Conservation (phyloP, 495 filamentous ascomycete species). For the Chlorociboria aeruginascens region DNA sequence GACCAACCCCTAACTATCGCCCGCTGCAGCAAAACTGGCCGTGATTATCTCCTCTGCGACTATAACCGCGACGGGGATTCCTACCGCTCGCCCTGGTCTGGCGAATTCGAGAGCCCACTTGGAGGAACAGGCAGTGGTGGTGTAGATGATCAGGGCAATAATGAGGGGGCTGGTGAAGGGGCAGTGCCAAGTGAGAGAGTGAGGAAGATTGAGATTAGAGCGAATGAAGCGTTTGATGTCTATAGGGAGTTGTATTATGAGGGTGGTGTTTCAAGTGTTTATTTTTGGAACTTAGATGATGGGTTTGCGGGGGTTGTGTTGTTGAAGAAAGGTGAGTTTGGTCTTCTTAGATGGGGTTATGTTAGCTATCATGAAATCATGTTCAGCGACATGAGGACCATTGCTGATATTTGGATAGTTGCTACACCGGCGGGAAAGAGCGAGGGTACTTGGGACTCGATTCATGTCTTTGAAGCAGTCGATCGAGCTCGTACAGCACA, state of each 20-base stretch:
- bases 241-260: constrained; percentile 98
- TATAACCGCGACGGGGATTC: constrained; percentile 98
- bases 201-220: constrained; percentile 81
- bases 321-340: constrained; percentile 73
- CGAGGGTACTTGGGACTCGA: constrained; percentile 89
- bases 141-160: constrained; percentile 31
- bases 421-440: constrained; percentile 51
- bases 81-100: constrained; percentile 95
- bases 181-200: constrained; percentile 77
- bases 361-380: neutral
- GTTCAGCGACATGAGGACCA: neutral
- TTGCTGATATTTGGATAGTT: constrained; percentile 20
- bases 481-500: constrained; percentile 83
- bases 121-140: constrained; percentile 37
- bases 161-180: constrained; percentile 43
- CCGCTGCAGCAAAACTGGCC: constrained; percentile 74
- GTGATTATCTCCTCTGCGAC: constrained; percentile 97
- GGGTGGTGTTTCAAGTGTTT: constrained; percentile 87
- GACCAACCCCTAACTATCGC: constrained; percentile 86
- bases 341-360: neutral
- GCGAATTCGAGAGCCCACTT: constrained; percentile 88
- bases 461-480: constrained; percentile 94
- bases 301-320: constrained; percentile 94
- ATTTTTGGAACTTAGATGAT: constrained; percentile 98
- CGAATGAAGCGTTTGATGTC: constrained; percentile 93